Evolutionary conservation across 768 basidiomycete species (phyloP), one percentile per base, ranked within the genome.

Genomic region (Termitomyces sp.): DNA sequence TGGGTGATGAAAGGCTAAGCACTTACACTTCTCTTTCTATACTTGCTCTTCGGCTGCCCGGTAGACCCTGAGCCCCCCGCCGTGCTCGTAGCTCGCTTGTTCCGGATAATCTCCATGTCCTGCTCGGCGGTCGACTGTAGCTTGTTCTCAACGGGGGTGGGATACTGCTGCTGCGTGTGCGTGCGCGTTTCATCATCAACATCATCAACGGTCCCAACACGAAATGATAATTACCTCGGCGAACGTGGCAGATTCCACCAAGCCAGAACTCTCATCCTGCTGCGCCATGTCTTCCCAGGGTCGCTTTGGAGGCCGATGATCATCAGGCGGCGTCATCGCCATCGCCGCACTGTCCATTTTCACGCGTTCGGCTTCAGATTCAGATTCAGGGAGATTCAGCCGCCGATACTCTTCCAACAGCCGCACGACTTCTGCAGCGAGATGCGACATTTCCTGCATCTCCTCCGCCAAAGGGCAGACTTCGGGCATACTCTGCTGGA

Each of bases 31-130:
- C 91, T 76, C 71, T 93, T 93, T 67, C 89, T 76, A 68, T 93
- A 93, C 69, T 93, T 93, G 74, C 79, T 88, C 75, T 92, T 93
- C 50, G 81, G 79, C 63, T 84, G 82, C 20, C 79, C 81, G 1
- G 76, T 68, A 20, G 77, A 71, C 0, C 78, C 78, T n/a, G 74
- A 75, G 0, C 76, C 81, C 0, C 77, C 82, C n/a, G 83, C 81
- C 12, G 84, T 79, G 48, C 84, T 85, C 52, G 84, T 87, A n/a
- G 88, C 88, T 20, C 90, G 84, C 71, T 92, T 93, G 32, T 81
- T 86, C 8, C 90, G 83, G 61, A 93, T 93, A 60, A 90, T 79
- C 62, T 90, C 88, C 90, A 93, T 93, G 66, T 93, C 90, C 60
- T 87, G 82, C 70, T 92, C 89, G 7, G 90, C 90, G 1, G 86